These are phyloP conservation scores for Seminavis robusta DNA, from an alignment of 108 stramenopile species.

Conservation along the genomic window DNA sequence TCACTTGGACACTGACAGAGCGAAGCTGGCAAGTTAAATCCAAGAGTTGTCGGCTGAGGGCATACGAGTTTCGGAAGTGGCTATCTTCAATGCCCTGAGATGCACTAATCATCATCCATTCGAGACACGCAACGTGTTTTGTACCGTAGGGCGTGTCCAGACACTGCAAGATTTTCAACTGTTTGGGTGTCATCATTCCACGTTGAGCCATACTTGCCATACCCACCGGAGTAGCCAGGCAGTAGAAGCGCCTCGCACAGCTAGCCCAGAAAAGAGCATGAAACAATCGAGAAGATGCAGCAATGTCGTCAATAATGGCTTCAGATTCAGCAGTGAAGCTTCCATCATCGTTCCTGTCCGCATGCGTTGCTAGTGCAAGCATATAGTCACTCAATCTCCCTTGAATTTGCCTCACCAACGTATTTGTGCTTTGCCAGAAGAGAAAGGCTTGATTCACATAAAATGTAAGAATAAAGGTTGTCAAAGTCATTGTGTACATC, in stretches of 20 bases:
- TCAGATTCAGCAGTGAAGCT: constrained; percentile 23
- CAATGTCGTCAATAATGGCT: constrained; percentile 17
- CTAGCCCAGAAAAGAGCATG: constrained; percentile 37
- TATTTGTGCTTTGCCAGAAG: constrained; percentile 39
- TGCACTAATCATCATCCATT: no score
- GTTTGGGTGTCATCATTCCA: no score
- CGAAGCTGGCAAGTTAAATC: no score
- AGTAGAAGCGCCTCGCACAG: constrained; percentile 11
- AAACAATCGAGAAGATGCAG: constrained; percentile 11
- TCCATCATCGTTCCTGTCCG: neutral
- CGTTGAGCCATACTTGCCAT: no score
- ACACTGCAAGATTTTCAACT: no score
- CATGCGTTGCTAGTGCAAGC: constrained; percentile 29
- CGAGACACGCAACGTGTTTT: no score
- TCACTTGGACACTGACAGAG: no score
- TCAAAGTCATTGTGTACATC: constrained; percentile 34
- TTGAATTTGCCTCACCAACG: constrained; percentile 23
- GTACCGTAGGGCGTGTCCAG: no score
- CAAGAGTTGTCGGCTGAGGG: no score
- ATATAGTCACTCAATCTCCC: constrained; percentile 32
- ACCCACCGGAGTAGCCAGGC: constrained; percentile 28
- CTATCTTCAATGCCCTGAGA: no score
- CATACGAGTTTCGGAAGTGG: no score
- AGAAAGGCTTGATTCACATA: constrained; percentile 41
- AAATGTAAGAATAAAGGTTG: constrained; percentile 50